Evolutionary conservation across 192 early-diverging fungal species (phyloP), one percentile per base, ranked within the genome.

Genomic region (Obelidium mucronatum): DNA sequence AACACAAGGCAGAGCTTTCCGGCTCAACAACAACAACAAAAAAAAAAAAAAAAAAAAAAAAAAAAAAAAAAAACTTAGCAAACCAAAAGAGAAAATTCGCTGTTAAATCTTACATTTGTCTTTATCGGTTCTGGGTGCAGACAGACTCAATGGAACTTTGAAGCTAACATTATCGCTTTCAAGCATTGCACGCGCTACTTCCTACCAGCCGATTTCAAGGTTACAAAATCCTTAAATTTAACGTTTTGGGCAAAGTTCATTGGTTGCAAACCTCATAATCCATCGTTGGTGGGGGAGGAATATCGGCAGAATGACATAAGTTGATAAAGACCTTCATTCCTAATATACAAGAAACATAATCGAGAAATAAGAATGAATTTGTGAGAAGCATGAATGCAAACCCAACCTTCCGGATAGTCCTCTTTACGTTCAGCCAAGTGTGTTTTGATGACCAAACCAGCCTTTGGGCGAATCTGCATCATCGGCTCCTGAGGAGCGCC

Each of bases 291-390:
- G 84, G 83, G 42, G 84, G 75, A 1, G 91, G 89, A 35, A 92
- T 79, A 62, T 80, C 65, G 22, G 74, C 62, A 1, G 85, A 83
- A 54, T 89, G 81, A 58, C 91, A 92, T n/a, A 93, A 59, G 67
- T 93, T 93, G 67, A 93, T 85, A 75, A 88, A 92, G 1, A 93
- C 80, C 42, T 80, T 78, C 1, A 82, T 84, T 36, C 79, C 79
- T 13, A 36, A 17, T 48, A 6, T 15, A 48, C 44, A n/a, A n/a
- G n/a, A n/a, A n/a, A n/a, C n/a, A n/a, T n/a, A n/a, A n/a, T n/a
- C n/a, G n/a, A n/a, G n/a, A n/a, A n/a, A 11, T 60, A 5, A 64
- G 33, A 64, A 6, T 35, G 33, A 24, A 58, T 58, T 58, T 8
- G 55, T 26, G 44, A 19, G 11, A 19, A 48, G 0, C 28, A 35